Base-by-base conservation (phyloP, 768 basidiomycete genomes). In the Pisolithus microcarpus region DNA sequence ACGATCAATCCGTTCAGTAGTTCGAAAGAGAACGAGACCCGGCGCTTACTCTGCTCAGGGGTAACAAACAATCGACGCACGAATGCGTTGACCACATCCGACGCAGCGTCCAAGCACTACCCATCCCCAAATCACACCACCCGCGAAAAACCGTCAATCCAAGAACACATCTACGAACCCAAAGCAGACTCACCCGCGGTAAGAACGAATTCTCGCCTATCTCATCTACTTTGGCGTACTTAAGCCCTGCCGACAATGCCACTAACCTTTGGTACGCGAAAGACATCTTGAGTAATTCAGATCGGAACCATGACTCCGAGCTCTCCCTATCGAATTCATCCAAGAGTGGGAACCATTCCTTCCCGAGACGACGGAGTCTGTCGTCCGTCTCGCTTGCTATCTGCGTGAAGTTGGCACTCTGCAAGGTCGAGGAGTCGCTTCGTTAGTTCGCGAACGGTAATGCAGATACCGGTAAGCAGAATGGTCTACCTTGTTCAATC, bases 211-310 rank as follows among this genome's bases (percentile, higher is more conserved):
- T 82, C 59, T 86, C 84, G 43, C 80, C 75, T 16, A 74, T 51
- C 16, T 64, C 72, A 38, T 77, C 68, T 21, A 72, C 75, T 62
- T 84, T 85, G 15, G 82, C 79, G 56, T 87, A 81, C 64, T 89
- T 87, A 70, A 89, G 82, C 15, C 87, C 87, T 55, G 83, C 84
- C 0, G 87, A 86, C 46, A 87, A 70, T 5, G 79, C 81, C 15
- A 83, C 71, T 16, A 89, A 70, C n/a, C 87, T 77, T 16, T 79
- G 72, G 54, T 89, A 89, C 52, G 83, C 79, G 56, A 78, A 85
- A 3, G 76, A 81, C 56, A 87, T 65, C 57, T 70, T 77, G 52
- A 87, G 68, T 16, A 87, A 63, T 3, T 80, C 78, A 16, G 75
- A 78, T 4, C 85, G 77, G 75, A 83, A 85, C 50, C 66, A 68